Evolutionary conservation across 2,329 filamentous ascomycete genomes (phyloP).

Genomic region (Bipolaris sorokiniana): DNA sequence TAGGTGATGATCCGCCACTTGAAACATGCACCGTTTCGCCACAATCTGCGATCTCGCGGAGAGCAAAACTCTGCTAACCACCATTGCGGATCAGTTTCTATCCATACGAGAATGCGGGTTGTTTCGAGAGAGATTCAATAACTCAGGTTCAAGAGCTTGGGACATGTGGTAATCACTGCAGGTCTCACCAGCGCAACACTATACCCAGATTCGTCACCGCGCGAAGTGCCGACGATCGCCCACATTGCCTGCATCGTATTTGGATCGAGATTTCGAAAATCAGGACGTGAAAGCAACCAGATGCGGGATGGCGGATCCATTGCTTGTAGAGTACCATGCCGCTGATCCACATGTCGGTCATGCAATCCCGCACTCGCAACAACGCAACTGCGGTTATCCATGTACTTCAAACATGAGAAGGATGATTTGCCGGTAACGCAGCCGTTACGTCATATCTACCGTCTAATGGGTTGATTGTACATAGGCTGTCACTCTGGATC

Average conservation of each 20-base stretch:
- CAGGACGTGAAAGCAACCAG: not conserved
- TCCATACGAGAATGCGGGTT: not conserved
- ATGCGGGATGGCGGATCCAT: not conserved
- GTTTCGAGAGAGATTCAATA: not conserved
- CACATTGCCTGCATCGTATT: not conserved
- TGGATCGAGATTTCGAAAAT: constrained; percentile 5
- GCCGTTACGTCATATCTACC: constrained; percentile 7
- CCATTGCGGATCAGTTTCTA: not conserved
- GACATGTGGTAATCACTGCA: not conserved
- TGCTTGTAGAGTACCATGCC: not conserved
- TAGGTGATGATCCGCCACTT: not conserved
- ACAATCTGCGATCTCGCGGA: not conserved
- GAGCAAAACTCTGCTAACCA: not conserved
- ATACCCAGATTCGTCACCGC: not conserved
- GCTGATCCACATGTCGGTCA: not conserved
- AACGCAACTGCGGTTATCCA: constrained; percentile 11
- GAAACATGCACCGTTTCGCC: constrained; percentile 6
- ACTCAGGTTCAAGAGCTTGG: not conserved
- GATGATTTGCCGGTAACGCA: not conserved
- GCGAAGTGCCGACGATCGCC: constrained; percentile 6
- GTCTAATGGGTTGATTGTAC: not conserved
- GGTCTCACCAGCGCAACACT: constrained; percentile 7
- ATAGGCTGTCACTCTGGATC: not conserved
- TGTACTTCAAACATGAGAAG: constrained; percentile 2
- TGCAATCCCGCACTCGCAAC: constrained; percentile 10